Conservation (phyloP, 2,329 filamentous ascomycete species). For the Alternaria longipes region DNA sequence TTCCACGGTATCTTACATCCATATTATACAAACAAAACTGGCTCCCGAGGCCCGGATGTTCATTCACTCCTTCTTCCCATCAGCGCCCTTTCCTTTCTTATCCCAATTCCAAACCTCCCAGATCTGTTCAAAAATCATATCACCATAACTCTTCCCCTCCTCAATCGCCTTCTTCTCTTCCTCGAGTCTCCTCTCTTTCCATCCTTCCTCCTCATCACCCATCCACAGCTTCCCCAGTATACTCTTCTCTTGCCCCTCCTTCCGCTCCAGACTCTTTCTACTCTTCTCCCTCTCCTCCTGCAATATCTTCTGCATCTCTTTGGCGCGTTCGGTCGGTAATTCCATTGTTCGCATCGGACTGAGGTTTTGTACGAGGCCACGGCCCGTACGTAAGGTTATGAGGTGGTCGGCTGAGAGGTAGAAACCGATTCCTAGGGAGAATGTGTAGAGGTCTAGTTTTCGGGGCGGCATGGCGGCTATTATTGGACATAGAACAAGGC, state of each 20-base stretch:
- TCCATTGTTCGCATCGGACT: slow-evolving; percentile 21
- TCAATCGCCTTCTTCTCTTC: slow-evolving; percentile 55
- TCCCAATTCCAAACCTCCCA: slow-evolving; percentile 60
- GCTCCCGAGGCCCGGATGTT: too few species aligned
- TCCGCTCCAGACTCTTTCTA: slow-evolving; percentile 39
- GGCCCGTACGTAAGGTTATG: slow-evolving; percentile 52
- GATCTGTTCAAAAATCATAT: slow-evolving; percentile 57
- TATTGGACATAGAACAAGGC: slow-evolving; percentile 63
- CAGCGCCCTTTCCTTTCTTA: slow-evolving; percentile 37
- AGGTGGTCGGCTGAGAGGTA: slow-evolving; percentile 62
- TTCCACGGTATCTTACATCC: slow-evolving; percentile 5
- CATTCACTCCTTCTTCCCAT: slow-evolving; percentile 25
- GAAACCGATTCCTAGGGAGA: slow-evolving; percentile 61
- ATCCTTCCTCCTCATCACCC: slow-evolving; percentile 54
- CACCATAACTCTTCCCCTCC: slow-evolving; percentile 53
- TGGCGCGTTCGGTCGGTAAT: slow-evolving; percentile 51
- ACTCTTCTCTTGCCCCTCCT: slow-evolving; percentile 32
- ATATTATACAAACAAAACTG: background rate
- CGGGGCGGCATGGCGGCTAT: slow-evolving; percentile 67
- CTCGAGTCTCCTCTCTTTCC: slow-evolving; percentile 56
- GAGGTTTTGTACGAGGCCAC: slow-evolving; percentile 49
- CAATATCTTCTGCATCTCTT: slow-evolving; percentile 44
- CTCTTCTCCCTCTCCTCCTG: slow-evolving; percentile 52
- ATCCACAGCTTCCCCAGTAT: slow-evolving; percentile 51
- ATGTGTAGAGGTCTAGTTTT: slow-evolving; percentile 69